A percentile compares a stretch with the other conserved stretches of the same genome.
phyloP scores from a whole-genome alignment of 75 land plant genomes.

The Azolla pinnata region DNA sequence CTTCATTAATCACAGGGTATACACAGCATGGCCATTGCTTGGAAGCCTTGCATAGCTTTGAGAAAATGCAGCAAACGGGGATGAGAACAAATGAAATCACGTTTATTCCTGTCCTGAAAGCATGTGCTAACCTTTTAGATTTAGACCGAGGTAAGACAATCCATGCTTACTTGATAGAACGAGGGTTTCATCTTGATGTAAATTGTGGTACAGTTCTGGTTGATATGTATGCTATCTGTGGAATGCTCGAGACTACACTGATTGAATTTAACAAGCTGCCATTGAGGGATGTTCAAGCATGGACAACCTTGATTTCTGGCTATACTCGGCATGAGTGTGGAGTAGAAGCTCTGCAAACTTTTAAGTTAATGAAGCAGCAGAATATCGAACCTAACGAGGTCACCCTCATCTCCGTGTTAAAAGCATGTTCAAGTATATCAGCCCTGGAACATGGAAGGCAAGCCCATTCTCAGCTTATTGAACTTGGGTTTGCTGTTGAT shows the following conservation, averaged over 20 bases:
- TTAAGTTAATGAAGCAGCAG: neutral
- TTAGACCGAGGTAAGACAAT: slow-evolving; percentile 21
- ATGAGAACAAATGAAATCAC: slow-evolving; percentile 1
- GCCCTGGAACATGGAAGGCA: neutral
- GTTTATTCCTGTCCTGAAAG: slow-evolving; percentile 25
- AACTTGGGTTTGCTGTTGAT: neutral
- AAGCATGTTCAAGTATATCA: neutral
- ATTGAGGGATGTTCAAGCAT: slow-evolving; percentile 6
- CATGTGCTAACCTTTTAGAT: slow-evolving; percentile 10
- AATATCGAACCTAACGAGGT: neutral
- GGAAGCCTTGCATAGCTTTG: slow-evolving; percentile 5
- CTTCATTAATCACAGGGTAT: slow-evolving; percentile 4
- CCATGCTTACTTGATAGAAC: slow-evolving; percentile 33
- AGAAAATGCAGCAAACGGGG: slow-evolving; percentile 1
- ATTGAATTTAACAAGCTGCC: slow-evolving; percentile 17
- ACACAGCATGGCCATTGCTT: slow-evolving; percentile 2
- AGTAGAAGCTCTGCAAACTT: neutral
- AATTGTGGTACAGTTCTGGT: slow-evolving; percentile 36
- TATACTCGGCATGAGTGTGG: neutral
- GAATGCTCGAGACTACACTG: slow-evolving; percentile 18
- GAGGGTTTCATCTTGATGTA: slow-evolving; percentile 25
- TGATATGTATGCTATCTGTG: slow-evolving; percentile 53
- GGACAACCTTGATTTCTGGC: slow-evolving; percentile 11
- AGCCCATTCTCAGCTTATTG: neutral
- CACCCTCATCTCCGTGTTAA: neutral